Evolutionary conservation across 2,329 filamentous ascomycete species (phyloP).

Genomic region (Colletotrichum neosansevieriae): DNA sequence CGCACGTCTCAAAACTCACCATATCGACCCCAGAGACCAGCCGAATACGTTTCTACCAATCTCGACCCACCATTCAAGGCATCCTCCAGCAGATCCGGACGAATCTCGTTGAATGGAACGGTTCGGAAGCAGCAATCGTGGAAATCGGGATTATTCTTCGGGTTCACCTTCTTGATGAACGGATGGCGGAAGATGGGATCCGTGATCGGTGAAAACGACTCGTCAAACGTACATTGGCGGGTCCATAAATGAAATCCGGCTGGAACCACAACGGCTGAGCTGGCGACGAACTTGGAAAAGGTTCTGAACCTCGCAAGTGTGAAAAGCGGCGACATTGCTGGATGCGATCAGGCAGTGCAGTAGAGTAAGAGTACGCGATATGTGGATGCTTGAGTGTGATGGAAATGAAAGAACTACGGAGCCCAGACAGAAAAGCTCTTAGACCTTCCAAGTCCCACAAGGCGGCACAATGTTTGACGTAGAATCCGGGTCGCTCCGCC

Average conservation of each 20-base stretch:
- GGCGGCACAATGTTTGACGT: not conserved
- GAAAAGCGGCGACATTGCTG: constrained; percentile 18
- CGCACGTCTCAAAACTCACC: constrained; percentile 11
- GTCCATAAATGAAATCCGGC: constrained; percentile 39
- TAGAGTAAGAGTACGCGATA: too few relatives aligned
- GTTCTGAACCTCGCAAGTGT: not conserved
- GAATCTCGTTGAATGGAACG: constrained; percentile 14
- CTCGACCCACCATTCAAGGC: constrained; percentile 28
- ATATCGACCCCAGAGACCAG: constrained; percentile 38
- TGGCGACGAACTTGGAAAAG: constrained; percentile 17
- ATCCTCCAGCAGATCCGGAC: constrained; percentile 33
- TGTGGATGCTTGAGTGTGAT: too few relatives aligned
- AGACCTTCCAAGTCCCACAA: not conserved
- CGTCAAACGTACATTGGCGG: constrained; percentile 30
- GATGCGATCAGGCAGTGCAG: too few relatives aligned
- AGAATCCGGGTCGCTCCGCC: not conserved
- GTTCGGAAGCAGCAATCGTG: constrained; percentile 30
- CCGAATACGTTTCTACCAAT: constrained; percentile 32
- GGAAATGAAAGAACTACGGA: too few relatives aligned
- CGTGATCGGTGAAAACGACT: constrained; percentile 20
- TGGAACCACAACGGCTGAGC: constrained; percentile 1
- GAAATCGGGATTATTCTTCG: constrained; percentile 12
- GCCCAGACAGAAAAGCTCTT: not conserved
- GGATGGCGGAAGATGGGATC: constrained; percentile 26
- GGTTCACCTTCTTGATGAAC: constrained; percentile 17